Conservation (phyloP, 257 asterid species). For the Solanum rostratum region DNA sequence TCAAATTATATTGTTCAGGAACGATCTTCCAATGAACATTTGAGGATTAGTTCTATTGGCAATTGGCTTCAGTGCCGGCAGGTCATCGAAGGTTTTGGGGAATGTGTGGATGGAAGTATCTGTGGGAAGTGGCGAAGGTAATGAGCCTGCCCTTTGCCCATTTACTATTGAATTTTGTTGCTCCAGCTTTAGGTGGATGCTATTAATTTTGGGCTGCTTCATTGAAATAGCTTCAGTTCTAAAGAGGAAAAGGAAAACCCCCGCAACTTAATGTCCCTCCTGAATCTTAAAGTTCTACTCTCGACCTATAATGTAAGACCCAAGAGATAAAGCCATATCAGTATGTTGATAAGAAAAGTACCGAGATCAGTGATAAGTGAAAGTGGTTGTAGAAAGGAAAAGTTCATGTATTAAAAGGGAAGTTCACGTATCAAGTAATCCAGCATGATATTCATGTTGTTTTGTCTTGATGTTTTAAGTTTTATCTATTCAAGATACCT, state of each 20-base stretch:
- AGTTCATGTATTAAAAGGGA: neutral
- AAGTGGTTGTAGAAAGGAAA: neutral
- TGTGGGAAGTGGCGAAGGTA: slow-evolving; percentile 98
- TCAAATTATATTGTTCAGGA: slow-evolving; percentile 24
- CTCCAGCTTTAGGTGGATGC: neutral
- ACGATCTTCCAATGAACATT: slow-evolving; percentile 13
- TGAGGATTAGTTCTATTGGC: slow-evolving; percentile 42
- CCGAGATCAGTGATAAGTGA: neutral
- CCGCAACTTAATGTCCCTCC: neutral
- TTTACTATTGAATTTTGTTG: neutral
- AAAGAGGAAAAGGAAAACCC: neutral
- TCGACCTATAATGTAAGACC: neutral
- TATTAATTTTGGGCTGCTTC: neutral
- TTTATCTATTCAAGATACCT: neutral
- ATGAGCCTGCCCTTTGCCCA: neutral
- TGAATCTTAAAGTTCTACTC: neutral
- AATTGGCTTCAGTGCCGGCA: slow-evolving; percentile 87
- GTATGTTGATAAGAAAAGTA: neutral
- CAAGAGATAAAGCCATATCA: neutral
- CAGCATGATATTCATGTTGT: neutral
- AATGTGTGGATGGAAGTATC: slow-evolving; percentile 47
- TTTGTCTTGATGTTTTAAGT: neutral
- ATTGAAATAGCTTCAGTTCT: neutral
- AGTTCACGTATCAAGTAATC: neutral
- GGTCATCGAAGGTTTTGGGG: slow-evolving; percentile 40